A percentile compares a stretch with the other conserved stretches of the same genome.
Evolutionary conservation across 805 yeast species (phyloP).

Genomic region (Yarrowia sp.): DNA sequence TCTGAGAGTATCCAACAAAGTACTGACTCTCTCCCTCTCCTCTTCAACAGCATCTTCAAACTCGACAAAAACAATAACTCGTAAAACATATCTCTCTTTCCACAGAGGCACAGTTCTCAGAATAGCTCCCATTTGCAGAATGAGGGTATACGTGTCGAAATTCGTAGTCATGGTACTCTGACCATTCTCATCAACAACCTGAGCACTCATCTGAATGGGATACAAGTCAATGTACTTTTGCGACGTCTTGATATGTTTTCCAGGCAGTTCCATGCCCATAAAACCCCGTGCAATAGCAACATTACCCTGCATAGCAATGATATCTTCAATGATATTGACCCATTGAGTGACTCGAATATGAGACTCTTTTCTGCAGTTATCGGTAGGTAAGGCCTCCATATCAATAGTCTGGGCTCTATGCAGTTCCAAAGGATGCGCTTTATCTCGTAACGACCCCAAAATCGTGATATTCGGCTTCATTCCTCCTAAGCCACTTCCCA

Average conservation of each 20-base stretch:
- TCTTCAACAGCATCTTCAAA: slow-evolving; percentile 62
- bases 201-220: slow-evolving; percentile 95
- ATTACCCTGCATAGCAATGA: slow-evolving; percentile 81
- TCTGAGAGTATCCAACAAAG: slow-evolving; percentile 70
- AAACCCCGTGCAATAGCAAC: slow-evolving; percentile 95
- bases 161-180: slow-evolving; percentile 76
- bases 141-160: slow-evolving; percentile 92
- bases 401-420: slow-evolving; percentile 33
- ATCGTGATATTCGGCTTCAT: slow-evolving; percentile 97
- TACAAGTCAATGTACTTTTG: slow-evolving; percentile 73
- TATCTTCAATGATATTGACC: slow-evolving; percentile 90
- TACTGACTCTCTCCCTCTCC: slow-evolving; percentile 61
- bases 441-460: slow-evolving; percentile 78
- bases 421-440: slow-evolving; percentile 32
- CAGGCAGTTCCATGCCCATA: slow-evolving; percentile 62
- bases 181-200: slow-evolving; percentile 63
- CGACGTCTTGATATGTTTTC: slow-evolving; percentile 19
- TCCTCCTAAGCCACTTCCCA: slow-evolving; percentile 97
- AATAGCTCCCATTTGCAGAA: slow-evolving; percentile 90
- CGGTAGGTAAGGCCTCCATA: slow-evolving; percentile 68
- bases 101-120: slow-evolving; percentile 90
- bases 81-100: slow-evolving; percentile 68
- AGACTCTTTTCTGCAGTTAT: slow-evolving; percentile 65
- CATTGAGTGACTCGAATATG: slow-evolving; percentile 74
- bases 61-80: slow-evolving; percentile 92